phyloP scores from a whole-genome alignment of 495 filamentous ascomycete genomes.

The Thermothielavioides terrestris region DNA sequence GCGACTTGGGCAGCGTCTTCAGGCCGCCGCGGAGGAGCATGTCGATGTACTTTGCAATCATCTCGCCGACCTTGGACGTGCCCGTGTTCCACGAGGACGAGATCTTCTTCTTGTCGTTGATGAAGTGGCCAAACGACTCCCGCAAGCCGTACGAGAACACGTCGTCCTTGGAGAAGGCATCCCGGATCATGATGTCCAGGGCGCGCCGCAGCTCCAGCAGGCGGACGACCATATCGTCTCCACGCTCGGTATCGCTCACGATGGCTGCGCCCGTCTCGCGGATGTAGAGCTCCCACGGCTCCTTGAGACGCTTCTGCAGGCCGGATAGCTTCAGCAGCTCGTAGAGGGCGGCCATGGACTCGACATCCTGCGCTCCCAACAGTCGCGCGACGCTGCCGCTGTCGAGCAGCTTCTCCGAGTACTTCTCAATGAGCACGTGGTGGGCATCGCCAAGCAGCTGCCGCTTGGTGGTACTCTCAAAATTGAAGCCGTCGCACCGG shows the following conservation, averaged over 20 bases:
- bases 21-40: slow-evolving; percentile 76
- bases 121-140: slow-evolving; percentile 78
- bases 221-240: slow-evolving; percentile 78
- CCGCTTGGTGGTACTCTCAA: slow-evolving; percentile 74
- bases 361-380: slow-evolving; percentile 54
- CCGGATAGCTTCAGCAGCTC: slow-evolving; percentile 56
- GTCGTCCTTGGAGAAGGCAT: slow-evolving; percentile 66
- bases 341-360: slow-evolving; percentile 68
- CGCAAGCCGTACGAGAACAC: slow-evolving; percentile 65
- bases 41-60: slow-evolving; percentile 98
- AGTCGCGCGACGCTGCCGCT: slow-evolving; percentile 56
- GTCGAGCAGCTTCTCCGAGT: slow-evolving; percentile 53
- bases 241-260: slow-evolving; percentile 66
- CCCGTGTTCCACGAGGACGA: slow-evolving; percentile 64
- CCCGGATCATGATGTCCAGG: slow-evolving; percentile 62
- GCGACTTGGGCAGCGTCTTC: slow-evolving; percentile 60
- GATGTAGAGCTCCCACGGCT: slow-evolving; percentile 72
- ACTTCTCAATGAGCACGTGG: slow-evolving; percentile 51
- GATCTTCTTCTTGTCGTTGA: slow-evolving; percentile 71
- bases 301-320: slow-evolving; percentile 55
- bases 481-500: slow-evolving; percentile 67
- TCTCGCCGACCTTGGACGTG: slow-evolving; percentile 91
- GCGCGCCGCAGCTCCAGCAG: slow-evolving; percentile 74
- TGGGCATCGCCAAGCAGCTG: slow-evolving; percentile 64
- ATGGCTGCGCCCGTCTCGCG: slow-evolving; percentile 64